These are phyloP conservation scores for Candida krabiensis DNA, from an alignment of 805 yeast genomes.

Conservation along the genomic window DNA sequence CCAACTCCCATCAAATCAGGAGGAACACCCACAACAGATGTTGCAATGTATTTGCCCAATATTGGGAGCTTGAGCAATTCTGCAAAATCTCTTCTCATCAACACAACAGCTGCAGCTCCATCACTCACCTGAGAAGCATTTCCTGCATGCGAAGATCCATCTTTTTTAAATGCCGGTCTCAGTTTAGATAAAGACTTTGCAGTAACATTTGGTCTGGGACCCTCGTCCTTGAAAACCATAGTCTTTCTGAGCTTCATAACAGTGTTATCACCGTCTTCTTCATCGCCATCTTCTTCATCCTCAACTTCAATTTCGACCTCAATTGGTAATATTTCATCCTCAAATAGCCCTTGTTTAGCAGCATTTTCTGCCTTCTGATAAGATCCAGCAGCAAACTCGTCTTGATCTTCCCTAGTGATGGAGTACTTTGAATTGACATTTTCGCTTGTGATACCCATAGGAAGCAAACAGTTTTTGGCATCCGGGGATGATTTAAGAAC, in stretches of 20 bases:
- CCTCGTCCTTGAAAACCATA: slow-evolving; percentile 51
- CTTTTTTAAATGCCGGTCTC: slow-evolving; percentile 81
- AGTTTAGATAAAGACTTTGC: slow-evolving; percentile 70
- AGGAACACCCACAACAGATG: slow-evolving; percentile 87
- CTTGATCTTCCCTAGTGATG: slow-evolving; percentile 73
- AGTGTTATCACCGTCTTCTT: slow-evolving; percentile 33
- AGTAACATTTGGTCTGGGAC: slow-evolving; percentile 86
- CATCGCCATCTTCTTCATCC: slow-evolving; percentile 59
- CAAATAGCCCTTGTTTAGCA: slow-evolving; percentile 67
- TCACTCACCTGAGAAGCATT: slow-evolving; percentile 95
- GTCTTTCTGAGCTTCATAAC: slow-evolving; percentile 27
- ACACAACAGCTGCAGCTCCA: slow-evolving; percentile 89
- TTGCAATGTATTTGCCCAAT: slow-evolving; percentile 76
- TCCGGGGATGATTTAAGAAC: slow-evolving; percentile 42
- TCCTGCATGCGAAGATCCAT: slow-evolving; percentile 92
- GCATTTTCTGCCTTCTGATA: slow-evolving; percentile 84
- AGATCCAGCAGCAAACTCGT: slow-evolving; percentile 84
- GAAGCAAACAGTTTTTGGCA: slow-evolving; percentile 79
- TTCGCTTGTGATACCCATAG: slow-evolving; percentile 97
- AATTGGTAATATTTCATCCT: slow-evolving; percentile 86
- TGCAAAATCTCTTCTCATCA: slow-evolving; percentile 86
- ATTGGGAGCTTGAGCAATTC: slow-evolving; percentile 68
- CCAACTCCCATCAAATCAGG: slow-evolving; percentile 98
- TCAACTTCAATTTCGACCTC: slow-evolving; percentile 56
- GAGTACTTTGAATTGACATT: slow-evolving; percentile 72